Base-by-base conservation (phyloP, 2,329 filamentous ascomycete species). In the Fusarium secorum region DNA sequence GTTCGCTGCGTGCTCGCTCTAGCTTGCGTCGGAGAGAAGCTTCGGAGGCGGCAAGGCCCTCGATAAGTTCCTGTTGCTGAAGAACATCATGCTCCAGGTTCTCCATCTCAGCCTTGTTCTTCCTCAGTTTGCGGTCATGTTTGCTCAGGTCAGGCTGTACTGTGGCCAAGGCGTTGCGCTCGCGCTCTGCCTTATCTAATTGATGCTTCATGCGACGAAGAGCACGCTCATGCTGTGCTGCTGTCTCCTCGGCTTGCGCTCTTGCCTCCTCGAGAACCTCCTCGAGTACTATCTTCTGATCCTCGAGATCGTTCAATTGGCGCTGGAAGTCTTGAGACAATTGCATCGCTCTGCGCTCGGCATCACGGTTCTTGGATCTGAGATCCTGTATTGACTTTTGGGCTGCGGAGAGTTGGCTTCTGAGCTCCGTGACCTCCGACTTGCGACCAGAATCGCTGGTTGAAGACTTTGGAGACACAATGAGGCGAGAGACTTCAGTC, bases 1-100 rank as follows among this genome's bases (percentile, higher is more conserved):
- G 85, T 76, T 94, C 90, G 74, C 89, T 89, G 30, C 91, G 90
- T 7, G 88, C 88, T 54, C 90, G 87, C 62, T 92, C 89, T 24
- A 97, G 85, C 73, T 95, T 93, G 58, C 85, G 83, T 14, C 89
- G 86, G 20, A 93, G 84, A 14, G 88, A 84, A 24, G 83, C 82
- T 74, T 92, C 89, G n/a, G 87, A 85, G 18, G 82, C 82, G 36
- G 84, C 81, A 32, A 90, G 83, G 35, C 83, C 80, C 42, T 88
- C 87, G 52, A 95, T 87, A 18, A 89, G 86, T 60, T 88, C 85
- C 60, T 93, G 90, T 67, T 92, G 90, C 75, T 92, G 89, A 10
- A 87, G 85, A 32, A 96, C 85, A 75, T 93, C 90, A 63, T 93
- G 85, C 72, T 93, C 90, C n/a, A 96, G 84, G 36, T 90, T 87